A percentile compares a stretch with the other conserved stretches of the same genome.
These are phyloP conservation scores for sorghum (Sorghum bicolor) DNA, from an alignment of 176 grass and related monocot species.

Conservation along the genomic window DNA sequence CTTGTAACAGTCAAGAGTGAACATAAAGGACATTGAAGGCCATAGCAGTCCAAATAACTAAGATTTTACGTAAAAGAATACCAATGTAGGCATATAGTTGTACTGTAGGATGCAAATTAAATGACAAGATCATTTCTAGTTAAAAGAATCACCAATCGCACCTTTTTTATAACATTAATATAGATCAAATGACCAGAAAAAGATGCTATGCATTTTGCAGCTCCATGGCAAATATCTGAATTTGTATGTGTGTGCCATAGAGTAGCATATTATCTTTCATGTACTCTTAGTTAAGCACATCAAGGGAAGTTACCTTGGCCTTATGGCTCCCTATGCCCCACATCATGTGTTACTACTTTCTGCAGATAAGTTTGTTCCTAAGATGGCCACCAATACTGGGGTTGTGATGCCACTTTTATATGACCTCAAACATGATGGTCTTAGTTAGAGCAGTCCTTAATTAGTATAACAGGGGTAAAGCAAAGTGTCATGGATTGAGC, in stretches of 20 bases:
- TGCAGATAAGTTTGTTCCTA: neutral
- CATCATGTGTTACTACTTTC: neutral
- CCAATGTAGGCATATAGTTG: neutral
- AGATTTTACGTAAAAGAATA: conserved; percentile 12
- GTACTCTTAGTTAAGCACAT: neutral
- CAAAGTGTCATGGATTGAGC: neutral
- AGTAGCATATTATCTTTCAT: neutral
- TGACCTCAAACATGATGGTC: neutral
- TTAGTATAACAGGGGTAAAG: neutral
- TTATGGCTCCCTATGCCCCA: neutral
- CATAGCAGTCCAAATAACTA: conserved; percentile 5
- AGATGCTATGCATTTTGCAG: neutral
- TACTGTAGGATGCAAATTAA: neutral
- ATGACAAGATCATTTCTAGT: neutral
- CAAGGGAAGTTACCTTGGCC: neutral
- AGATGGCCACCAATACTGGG: neutral
- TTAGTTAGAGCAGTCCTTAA: neutral
- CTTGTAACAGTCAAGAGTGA: neutral
- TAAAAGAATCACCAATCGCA: neutral
- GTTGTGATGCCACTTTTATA: neutral
- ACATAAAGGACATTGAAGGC: neutral
- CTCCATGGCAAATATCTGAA: neutral
- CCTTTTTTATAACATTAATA: neutral
- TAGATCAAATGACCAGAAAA: neutral
- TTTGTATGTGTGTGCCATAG: neutral